phyloP scores from a whole-genome alignment of 495 filamentous ascomycete genomes.

The Hyphodiscus hymeniophilus region DNA sequence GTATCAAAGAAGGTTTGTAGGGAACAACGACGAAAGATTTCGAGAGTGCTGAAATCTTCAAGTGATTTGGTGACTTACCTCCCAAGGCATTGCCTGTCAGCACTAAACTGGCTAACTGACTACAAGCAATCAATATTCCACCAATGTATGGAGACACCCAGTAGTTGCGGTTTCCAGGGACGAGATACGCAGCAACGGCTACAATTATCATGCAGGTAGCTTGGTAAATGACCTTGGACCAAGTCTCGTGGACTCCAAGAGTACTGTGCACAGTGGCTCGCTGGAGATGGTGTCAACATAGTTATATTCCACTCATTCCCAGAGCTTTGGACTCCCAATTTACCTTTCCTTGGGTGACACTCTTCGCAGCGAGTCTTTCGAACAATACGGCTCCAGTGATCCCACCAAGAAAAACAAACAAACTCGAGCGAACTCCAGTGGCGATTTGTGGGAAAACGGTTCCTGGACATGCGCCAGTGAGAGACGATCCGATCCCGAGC shows the following conservation, averaged over 20 bases:
- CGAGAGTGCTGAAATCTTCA: no score
- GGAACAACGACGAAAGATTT: no score
- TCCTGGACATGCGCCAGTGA: conserved; percentile 49
- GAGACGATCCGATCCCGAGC: conserved; percentile 44
- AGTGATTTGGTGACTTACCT: no score
- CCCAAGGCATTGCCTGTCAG: conserved; percentile 37
- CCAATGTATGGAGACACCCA: conserved; percentile 31
- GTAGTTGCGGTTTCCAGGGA: background rate
- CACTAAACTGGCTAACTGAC: conserved; percentile 38
- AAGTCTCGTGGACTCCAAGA: background rate
- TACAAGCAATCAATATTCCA: conserved; percentile 39
- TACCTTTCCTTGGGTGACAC: background rate
- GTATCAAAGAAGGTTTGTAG: no score
- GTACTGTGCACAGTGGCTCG: conserved; percentile 1
- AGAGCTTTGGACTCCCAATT: no score
- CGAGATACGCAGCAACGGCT: background rate
- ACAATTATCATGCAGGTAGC: background rate
- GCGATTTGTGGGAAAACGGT: conserved; percentile 46
- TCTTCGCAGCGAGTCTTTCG: conserved; percentile 2
- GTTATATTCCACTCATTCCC: no score
- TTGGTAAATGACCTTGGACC: background rate
- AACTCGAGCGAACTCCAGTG: conserved; percentile 35
- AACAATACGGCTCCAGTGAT: conserved; percentile 33
- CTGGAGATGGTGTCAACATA: background rate
- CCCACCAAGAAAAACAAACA: conserved; percentile 33